A percentile compares a stretch with the other conserved stretches of the same genome.
These are phyloP conservation scores for Wallacemonas collosoma DNA, from an alignment of 208 protist genomes.

Conservation along the genomic window DNA sequence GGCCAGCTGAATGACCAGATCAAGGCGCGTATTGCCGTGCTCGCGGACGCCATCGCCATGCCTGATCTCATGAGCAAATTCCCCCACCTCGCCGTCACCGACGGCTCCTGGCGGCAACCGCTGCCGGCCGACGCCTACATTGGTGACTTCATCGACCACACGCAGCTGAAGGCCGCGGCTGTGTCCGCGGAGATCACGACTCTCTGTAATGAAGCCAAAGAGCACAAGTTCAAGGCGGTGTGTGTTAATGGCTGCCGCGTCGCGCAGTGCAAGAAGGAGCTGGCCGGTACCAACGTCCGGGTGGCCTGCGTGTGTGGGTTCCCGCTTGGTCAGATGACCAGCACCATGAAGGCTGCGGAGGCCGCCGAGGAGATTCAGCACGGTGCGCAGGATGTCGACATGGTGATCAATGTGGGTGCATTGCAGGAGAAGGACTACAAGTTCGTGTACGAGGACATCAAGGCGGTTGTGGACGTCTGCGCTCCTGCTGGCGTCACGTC, in stretches of 20 bases:
- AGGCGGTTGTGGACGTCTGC: conserved; percentile 60
- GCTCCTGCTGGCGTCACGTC: conserved; percentile 28
- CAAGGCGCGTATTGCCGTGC: conserved; percentile 46
- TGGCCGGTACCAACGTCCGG: conserved; percentile 53
- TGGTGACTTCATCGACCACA: conserved; percentile 87
- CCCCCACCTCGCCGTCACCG: conserved; percentile 47
- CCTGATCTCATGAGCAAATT: conserved; percentile 58
- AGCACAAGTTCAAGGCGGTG: conserved; percentile 88
- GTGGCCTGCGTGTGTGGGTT: conserved; percentile 89
- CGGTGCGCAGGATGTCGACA: conserved; percentile 94
- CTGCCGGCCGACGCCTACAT: conserved; percentile 15
- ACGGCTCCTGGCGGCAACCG: conserved; percentile 56
- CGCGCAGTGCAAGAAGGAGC: conserved; percentile 32
- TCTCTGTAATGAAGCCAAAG: conserved; percentile 89
- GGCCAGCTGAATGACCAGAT: conserved; percentile 68
- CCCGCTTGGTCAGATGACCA: conserved; percentile 89
- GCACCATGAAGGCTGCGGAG: conserved; percentile 86
- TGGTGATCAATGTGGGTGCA: conserved; percentile 94
- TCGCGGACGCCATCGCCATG: conserved; percentile 40
- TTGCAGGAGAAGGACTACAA: conserved; percentile 87
- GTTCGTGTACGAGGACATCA: conserved; percentile 88
- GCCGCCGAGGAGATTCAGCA: conserved; percentile 52
- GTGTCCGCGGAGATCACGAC: conserved; percentile 49
- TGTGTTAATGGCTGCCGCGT: conserved; percentile 93
- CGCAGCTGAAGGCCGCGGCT: conserved; percentile 78